Percentiles rank a stretch among this genome's conserved stretches.
Evolutionary conservation across 2,329 filamentous ascomycete genomes (phyloP).

Genomic region (Sarocladiaceae sp.): DNA sequence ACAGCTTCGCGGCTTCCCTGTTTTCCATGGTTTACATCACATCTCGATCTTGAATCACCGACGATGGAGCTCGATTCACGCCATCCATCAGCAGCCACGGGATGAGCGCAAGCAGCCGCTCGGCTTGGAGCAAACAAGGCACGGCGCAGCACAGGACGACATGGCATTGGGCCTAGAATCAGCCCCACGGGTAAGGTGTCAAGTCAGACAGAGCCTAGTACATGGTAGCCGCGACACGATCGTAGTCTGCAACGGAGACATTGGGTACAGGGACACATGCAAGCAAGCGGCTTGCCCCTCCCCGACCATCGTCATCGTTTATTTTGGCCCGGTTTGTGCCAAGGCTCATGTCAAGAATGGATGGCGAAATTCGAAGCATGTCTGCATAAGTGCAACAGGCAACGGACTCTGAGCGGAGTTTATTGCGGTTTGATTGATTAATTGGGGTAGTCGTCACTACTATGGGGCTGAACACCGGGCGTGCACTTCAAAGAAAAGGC

Average conservation of each 20-base stretch:
- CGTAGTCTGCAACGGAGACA: neutral
- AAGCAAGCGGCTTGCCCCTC: neutral
- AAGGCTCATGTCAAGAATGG: neutral
- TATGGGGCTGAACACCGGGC: neutral
- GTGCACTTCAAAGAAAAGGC: neutral
- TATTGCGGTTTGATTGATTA: neutral
- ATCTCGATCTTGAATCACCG: constrained; percentile 8
- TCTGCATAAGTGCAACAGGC: neutral
- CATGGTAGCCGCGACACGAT: neutral
- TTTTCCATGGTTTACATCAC: constrained; percentile 7
- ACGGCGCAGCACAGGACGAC: neutral
- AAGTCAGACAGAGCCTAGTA: no score
- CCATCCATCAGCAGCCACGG: neutral
- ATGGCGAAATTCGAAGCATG: neutral
- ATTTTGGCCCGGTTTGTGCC: neutral
- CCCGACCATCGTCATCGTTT: constrained; percentile 7
- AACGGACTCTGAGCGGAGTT: neutral
- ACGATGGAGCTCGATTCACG: constrained; percentile 5
- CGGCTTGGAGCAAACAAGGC: constrained; percentile 1
- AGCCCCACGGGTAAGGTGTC: neutral
- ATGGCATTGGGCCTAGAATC: constrained; percentile 1
- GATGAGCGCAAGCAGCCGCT: neutral
- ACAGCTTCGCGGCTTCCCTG: constrained; percentile 2
- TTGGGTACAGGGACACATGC: constrained; percentile 4
- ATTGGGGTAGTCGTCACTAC: neutral